Percentiles rank a stretch among this genome's conserved stretches.
Evolutionary conservation across 2,329 filamentous ascomycete species (phyloP).

Genomic region (Neophaeococcomyces aloes): DNA sequence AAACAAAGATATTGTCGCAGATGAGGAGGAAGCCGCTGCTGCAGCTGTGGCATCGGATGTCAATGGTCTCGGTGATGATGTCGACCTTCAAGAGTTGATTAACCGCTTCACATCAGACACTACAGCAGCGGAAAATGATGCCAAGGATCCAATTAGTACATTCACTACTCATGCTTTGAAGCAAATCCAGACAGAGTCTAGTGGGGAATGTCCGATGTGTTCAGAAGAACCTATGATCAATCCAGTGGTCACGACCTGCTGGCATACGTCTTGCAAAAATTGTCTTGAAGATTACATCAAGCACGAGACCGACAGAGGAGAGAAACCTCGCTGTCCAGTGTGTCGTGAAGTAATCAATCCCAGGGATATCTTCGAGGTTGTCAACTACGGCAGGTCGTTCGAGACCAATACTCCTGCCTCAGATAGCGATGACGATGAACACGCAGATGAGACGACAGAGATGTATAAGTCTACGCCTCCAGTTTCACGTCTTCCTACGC

Average conservation of each 20-base stretch:
- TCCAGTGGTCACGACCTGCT: conserved; percentile 88
- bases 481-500: conserved; percentile 14
- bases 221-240: conserved; percentile 92
- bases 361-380: conserved; percentile 83
- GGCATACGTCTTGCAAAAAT: conserved; percentile 93
- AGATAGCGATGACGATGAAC: conserved; percentile 34
- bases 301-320: conserved; percentile 67
- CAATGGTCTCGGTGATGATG: conserved; percentile 80
- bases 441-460: conserved; percentile 20
- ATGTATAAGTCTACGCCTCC: conserved; percentile 27
- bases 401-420: conserved; percentile 11
- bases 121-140: conserved; percentile 42
- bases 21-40: conserved; percentile 73
- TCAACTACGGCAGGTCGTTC: conserved; percentile 47
- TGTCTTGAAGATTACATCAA: conserved; percentile 85
- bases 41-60: conserved; percentile 57
- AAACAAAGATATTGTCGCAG: conserved; percentile 71
- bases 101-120: conserved; percentile 66
- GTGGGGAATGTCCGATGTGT: conserved; percentile 88
- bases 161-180: conserved; percentile 81
- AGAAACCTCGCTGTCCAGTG: conserved; percentile 74
- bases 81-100: conserved; percentile 83
- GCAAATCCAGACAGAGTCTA: conserved; percentile 82
- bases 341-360: conserved; percentile 74
- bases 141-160: conserved; percentile 50